Base-by-base conservation (phyloP, 2,329 filamentous ascomycete species). In the Xylaria hypoxylon region DNA sequence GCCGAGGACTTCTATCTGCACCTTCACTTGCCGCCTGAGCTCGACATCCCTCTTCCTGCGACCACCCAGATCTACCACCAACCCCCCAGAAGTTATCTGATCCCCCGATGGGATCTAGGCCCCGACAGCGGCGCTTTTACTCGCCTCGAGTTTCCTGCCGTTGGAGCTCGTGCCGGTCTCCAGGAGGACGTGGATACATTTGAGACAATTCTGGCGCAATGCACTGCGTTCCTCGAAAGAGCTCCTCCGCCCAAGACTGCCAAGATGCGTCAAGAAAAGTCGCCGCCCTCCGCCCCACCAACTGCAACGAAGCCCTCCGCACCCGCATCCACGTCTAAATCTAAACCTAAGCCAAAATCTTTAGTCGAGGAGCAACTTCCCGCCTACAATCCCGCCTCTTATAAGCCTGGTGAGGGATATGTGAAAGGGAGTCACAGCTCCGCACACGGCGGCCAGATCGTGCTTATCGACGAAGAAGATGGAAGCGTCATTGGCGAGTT, bases 21-120 rank as follows among this genome's bases (percentile, higher is more conserved):
- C 79, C 88, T 99, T 26, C 94, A 97, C 75, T 89, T 98, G 10
- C 94, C 95, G 15, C 95, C 95, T 22, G 95, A 97, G 84, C 89
- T 99, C 73, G 95, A 98, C 74, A 87, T 98, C 5, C 93, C 96
- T 5, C 86, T 98, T 15, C 96, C 96, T 13, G 95, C 95, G 19
- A 98, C 94, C 0, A 98, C 96, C 0, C 95, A 98, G 79, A 96
- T 99, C 78, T 98, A 97, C 81, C 94, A 97, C 79, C 93, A 98
- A 80, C 94, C 94, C 6, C 95, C 95, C 0, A 89, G 86, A 70
- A 97, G 93, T 83, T 98, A 98, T 77, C 85, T 98, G 52, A 97
- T 99, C 68, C 96, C 96, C 17, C 90, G 95, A 71, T 97, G 95
- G 94, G 95, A 98, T 75, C 83, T 97, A 17, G 94, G 93, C 3